These are phyloP conservation scores for Apiospora rasikravindrae DNA, from an alignment of 2,329 filamentous ascomycete species.

Conservation along the genomic window DNA sequence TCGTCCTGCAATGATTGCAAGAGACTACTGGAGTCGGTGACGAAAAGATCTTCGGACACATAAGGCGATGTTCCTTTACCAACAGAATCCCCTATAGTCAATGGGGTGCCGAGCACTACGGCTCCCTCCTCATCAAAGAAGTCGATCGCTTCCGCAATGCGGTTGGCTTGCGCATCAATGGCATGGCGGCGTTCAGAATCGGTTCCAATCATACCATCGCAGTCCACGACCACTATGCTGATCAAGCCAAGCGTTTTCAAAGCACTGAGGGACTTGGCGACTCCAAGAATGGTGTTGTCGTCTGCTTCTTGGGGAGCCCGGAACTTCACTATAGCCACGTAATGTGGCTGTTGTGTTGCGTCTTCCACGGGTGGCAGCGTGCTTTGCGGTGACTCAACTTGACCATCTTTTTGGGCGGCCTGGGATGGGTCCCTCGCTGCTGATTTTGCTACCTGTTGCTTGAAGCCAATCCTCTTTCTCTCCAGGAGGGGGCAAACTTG, in stretches of 20 bases:
- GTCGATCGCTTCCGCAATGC: constrained; percentile 78
- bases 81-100: constrained; percentile 42
- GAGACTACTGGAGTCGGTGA: constrained; percentile 59
- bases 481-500: constrained; percentile 66
- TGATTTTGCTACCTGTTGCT: constrained; percentile 31
- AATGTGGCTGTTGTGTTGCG: constrained; percentile 48
- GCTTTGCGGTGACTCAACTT: constrained; percentile 16
- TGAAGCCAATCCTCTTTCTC: constrained; percentile 39
- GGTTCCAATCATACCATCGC: constrained; percentile 46
- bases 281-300: constrained; percentile 71
- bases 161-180: constrained; percentile 68
- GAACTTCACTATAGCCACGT: constrained; percentile 87
- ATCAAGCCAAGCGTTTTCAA: constrained; percentile 81
- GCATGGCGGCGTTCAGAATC: constrained; percentile 46
- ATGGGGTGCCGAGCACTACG: constrained; percentile 67
- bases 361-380: constrained; percentile 21
- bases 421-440: constrained; percentile 18
- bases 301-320: constrained; percentile 74
- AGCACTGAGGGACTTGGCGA: constrained; percentile 84
- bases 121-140: constrained; percentile 70
- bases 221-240: constrained; percentile 84
- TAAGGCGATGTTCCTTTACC: constrained; percentile 37
- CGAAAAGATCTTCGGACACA: constrained; percentile 41
- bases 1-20: constrained; percentile 70
- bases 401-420: constrained; percentile 33